phyloP scores from a whole-genome alignment of 179 eudicot species.

The Drosera spatulata region DNA sequence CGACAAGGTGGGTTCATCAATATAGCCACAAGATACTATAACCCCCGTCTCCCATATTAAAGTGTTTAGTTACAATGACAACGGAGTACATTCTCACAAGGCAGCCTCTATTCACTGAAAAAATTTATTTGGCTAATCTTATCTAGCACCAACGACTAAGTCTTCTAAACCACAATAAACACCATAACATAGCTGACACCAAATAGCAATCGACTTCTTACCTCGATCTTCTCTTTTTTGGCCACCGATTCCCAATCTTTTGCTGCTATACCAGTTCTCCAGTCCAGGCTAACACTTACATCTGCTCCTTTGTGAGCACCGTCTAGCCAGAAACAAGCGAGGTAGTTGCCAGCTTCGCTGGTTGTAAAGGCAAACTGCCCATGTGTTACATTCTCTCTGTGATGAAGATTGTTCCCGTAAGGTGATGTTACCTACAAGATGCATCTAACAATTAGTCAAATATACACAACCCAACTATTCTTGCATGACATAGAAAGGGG shows the following conservation, averaged over 20 bases:
- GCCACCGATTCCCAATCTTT: constrained; percentile 57
- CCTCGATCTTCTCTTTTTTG: constrained; percentile 35
- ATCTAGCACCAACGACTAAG: too few species aligned
- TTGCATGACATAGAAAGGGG: too few species aligned
- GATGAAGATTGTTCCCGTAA: constrained; percentile 40
- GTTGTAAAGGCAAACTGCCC: constrained; percentile 72
- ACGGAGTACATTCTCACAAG: too few species aligned
- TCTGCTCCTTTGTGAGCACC: constrained; percentile 14
- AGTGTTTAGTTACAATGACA: too few species aligned
- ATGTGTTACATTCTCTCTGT: constrained; percentile 35
- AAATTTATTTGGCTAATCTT: too few species aligned
- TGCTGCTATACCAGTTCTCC: constrained; percentile 81
- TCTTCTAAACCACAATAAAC: too few species aligned
- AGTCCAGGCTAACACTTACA: constrained; percentile 53
- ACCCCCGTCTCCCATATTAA: too few species aligned
- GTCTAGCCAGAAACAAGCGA: constrained; percentile 52
- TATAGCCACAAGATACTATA: too few species aligned
- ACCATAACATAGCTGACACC: background rate
- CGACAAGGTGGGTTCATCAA: too few species aligned
- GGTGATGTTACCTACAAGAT: constrained; percentile 58
- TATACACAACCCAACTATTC: too few species aligned
- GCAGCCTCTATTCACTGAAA: too few species aligned
- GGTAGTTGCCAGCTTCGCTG: constrained; percentile 46
- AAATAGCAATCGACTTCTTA: constrained; percentile 66
- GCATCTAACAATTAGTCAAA: too few species aligned